Evolutionary conservation across 768 basidiomycete genomes (phyloP).

Genomic region (Tricholoma sp.): DNA sequence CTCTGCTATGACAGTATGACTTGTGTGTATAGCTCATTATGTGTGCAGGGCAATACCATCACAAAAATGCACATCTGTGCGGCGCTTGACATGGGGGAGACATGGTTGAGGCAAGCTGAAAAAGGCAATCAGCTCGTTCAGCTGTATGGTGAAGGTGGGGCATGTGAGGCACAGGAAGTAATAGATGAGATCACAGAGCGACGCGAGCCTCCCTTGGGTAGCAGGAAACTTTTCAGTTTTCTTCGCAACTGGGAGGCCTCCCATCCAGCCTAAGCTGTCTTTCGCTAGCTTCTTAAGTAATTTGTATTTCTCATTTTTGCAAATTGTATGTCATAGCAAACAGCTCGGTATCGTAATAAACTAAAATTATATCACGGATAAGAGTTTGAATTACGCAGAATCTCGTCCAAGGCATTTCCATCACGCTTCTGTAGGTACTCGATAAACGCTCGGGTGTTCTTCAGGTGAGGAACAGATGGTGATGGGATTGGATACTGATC

Average conservation of each 20-base stretch:
- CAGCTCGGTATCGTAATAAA: too few species aligned
- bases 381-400: neutral
- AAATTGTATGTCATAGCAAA: too few species aligned
- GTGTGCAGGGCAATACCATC: neutral
- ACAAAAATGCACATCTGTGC: neutral
- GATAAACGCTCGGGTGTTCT: constrained; percentile 9
- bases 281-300: neutral
- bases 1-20: neutral
- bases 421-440: constrained; percentile 9
- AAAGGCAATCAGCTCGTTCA: neutral
- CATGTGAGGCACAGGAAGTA: neutral
- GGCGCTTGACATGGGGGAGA: neutral
- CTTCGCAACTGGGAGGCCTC: neutral
- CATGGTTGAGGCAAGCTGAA: neutral
- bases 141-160: neutral
- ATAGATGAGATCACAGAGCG: neutral
- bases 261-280: neutral
- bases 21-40: too few species aligned
- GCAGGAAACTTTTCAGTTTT: neutral
- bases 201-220: neutral
- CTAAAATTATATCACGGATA: neutral
- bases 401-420: neutral
- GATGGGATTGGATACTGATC: constrained; percentile 16
- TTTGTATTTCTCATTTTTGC: too few species aligned
- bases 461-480: constrained; percentile 1